Base-by-base conservation (phyloP, 805 yeast species). In the Candida qinlingensis region DNA sequence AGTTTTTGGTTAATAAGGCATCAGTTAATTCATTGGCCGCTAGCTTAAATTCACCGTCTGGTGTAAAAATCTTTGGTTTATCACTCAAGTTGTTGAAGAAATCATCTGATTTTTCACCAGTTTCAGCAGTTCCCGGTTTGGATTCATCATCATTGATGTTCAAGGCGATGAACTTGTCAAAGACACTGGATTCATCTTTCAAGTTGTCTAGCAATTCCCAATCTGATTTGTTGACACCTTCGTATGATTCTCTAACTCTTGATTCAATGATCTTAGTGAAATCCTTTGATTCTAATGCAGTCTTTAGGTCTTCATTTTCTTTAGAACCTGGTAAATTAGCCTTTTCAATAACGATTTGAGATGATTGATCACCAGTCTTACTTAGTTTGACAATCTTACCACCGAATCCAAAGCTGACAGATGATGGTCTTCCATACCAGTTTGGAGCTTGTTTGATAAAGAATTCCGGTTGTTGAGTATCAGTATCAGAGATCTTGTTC, bases 401-500 rank as follows among this genome's bases (percentile, higher is more conserved):
- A 52, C 99, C 99, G 69, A 90, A 92, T 0, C 96, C 98, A 75
- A 95, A 94, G 3, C 81, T 71, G 11, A 85, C 96, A 43, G 84
- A 74, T 5, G 79, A 74, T 10, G 89, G 89, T 55, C 85, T 75
- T 53, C 79, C 79, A 52, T 88, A 77, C 99, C 99, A 94, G 50
- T 73, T 67, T 44, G 99, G 99, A 25, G 97, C 94, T 68, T 90
- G 96, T 53, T 76, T 73, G 31, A 79, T 73, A 38, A 77, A 76
- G 57, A 84, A 83, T 35, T 79, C 79, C 9, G 97, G 94, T 56
- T 84, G 87, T 59, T 77, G 84, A 31, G 84, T 76, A 42, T 83
- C 87, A 19, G 84, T 75, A 26, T 80, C 72, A 2, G 90, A 80
- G 27, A 86, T 75, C 57, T 81, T 76, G 58, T 81, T 85, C 97